A percentile compares a stretch with the other conserved stretches of the same genome.
phyloP scores from a whole-genome alignment of 2,329 filamentous ascomycete genomes.

The Ceratocystis destructans region DNA sequence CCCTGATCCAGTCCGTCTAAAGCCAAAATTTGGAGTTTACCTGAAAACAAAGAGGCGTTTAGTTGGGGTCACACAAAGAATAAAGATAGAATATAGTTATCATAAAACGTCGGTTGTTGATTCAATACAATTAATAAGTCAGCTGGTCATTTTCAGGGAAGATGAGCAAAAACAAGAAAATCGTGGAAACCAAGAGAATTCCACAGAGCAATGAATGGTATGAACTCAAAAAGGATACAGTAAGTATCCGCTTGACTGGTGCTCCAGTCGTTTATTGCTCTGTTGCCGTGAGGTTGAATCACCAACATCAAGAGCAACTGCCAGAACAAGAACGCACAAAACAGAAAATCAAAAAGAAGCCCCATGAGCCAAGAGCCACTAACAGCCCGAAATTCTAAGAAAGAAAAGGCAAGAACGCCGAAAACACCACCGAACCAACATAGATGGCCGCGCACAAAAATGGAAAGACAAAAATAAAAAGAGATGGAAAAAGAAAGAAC shows the following conservation, averaged over 20 bases:
- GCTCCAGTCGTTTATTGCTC: not conserved
- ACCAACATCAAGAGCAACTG: not conserved
- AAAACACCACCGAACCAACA: not conserved
- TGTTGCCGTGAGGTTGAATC: constrained; percentile 8
- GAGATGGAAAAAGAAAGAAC: not conserved
- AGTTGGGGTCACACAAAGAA: not conserved
- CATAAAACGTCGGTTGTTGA: not conserved
- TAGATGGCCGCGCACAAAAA: not conserved
- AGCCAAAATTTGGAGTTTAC: too few relatives aligned
- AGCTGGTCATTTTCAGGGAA: not conserved
- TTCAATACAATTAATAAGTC: not conserved
- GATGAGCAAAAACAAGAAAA: too few relatives aligned
- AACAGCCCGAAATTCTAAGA: not conserved
- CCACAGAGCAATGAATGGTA: not conserved
- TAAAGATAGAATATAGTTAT: constrained; percentile 8
- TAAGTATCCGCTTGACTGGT: not conserved
- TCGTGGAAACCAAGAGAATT: not conserved
- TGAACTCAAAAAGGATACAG: not conserved
- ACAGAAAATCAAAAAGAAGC: not conserved
- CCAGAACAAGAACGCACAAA: not conserved
- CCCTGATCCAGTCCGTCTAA: too few relatives aligned
- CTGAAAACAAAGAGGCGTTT: not conserved
- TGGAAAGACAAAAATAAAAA: not conserved
- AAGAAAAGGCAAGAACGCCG: not conserved
- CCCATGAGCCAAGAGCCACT: not conserved